These are phyloP conservation scores for Entomortierella beljakovae DNA, from an alignment of 192 early-diverging fungal genomes.

Conservation along the genomic window DNA sequence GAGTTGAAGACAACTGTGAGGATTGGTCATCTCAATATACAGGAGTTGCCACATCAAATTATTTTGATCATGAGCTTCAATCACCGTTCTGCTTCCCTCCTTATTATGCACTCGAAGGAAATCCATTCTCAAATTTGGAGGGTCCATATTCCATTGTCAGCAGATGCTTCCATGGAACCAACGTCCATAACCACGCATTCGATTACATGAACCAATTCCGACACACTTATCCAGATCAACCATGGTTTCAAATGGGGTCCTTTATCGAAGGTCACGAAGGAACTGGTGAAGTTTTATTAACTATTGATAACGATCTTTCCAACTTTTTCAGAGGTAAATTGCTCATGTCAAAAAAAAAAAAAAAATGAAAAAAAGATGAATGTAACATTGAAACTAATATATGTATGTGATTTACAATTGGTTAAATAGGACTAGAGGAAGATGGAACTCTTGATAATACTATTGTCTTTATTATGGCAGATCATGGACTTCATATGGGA, in stretches of 20 bases:
- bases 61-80: conserved; percentile 65
- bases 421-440: conserved; percentile 30
- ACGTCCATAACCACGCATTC: conserved; percentile 57
- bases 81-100: conserved; percentile 69
- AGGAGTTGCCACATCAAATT: conserved; percentile 36
- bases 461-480: conserved; percentile 53
- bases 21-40: conserved; percentile 64
- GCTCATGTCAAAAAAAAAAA: no score
- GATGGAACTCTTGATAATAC: conserved; percentile 56
- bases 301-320: conserved; percentile 41
- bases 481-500: conserved; percentile 61
- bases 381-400: no score
- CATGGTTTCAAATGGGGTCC: conserved; percentile 53
- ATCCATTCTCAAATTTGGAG: conserved; percentile 65
- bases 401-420: no score
- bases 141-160: conserved; percentile 54
- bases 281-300: conserved; percentile 52
- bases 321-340: conserved; percentile 45
- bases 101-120: conserved; percentile 57
- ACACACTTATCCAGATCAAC: conserved; percentile 35
- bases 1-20: conserved; percentile 62
- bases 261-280: conserved; percentile 59
- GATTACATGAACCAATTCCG: conserved; percentile 57
- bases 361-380: no score
- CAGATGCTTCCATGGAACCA: conserved; percentile 52